Base-by-base conservation (phyloP, 176 grass and related monocot species). In the Avena sativa region DNA sequence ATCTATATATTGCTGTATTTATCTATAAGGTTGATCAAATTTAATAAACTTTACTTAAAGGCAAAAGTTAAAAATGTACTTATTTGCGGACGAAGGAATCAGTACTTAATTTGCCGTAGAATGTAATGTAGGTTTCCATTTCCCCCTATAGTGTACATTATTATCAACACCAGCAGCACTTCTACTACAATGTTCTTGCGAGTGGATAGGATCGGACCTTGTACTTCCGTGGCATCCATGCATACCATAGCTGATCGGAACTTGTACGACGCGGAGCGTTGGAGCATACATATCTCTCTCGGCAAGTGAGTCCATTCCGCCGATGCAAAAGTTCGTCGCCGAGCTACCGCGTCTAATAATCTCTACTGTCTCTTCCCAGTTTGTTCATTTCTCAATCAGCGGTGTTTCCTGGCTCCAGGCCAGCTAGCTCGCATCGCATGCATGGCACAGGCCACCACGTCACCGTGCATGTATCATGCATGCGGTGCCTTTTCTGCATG, bases 381-480 rank as follows among this genome's bases (percentile, higher is more conserved):
- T 8, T 17, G 80, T 52, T 48, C 53, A 43, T 48, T 46, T 52
- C 66, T 72, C 81, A 62, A 53, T 72, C 81, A 63, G 1, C 74
- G 64, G 19, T 71, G 65, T 79, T 64, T 52, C 65, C 55, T 2
- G 34, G 75, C 46, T 49, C 75, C 81, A 73, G 64, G 53, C 64
- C 69, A 75, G 46, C 57, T 30, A 80, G 50, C 57, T 59, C 16
- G 23, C 70, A 30, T 13, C 5, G 44, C 30, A n/a, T 44, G 50
- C 52, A 28, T 14, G 5, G 30, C 70, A 58, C n/a, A 48, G 12
- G 70, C 10, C 70, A 50, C 44, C 71, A 26, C 21, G 71, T 4
- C 73, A 16, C 50, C 48, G 4, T 56, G 62, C 83, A 87, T 53
- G 72, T 49, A 16, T 26, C 48, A 2, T 56, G 62, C 83, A 87